Evolutionary conservation across 1,139 yeast genomes (phyloP).

Genomic region (Kodamaea sp.): DNA sequence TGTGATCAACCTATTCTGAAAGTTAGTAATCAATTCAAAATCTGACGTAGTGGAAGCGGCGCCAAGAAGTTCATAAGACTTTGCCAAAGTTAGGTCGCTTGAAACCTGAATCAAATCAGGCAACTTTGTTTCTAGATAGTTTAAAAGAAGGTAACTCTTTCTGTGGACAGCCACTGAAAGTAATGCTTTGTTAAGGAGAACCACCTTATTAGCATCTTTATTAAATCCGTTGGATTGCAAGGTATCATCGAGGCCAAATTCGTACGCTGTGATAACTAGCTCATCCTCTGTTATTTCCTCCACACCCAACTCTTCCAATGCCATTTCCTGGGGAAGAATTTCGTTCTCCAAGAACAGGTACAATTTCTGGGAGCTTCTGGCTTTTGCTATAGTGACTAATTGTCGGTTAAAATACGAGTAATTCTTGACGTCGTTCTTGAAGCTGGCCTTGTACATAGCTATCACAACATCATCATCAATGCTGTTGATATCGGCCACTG

Average conservation of each 20-base stretch:
- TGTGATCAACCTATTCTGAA: constrained; percentile 40
- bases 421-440: constrained; percentile 35
- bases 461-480: constrained; percentile 47
- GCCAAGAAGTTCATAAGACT: constrained; percentile 47
- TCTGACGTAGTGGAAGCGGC: constrained; percentile 51
- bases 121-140: constrained; percentile 47
- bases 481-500: constrained; percentile 19
- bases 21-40: constrained; percentile 55
- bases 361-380: constrained; percentile 47
- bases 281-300: constrained; percentile 75
- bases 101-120: constrained; percentile 31
- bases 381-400: constrained; percentile 45
- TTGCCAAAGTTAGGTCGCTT: constrained; percentile 19
- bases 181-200: constrained; percentile 33
- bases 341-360: constrained; percentile 52
- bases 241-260: constrained; percentile 63
- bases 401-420: constrained; percentile 36
- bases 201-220: constrained; percentile 42
- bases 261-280: constrained; percentile 68
- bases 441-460: constrained; percentile 47
- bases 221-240: constrained; percentile 59
- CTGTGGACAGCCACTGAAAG: constrained; percentile 45
- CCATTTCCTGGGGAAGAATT: constrained; percentile 53
- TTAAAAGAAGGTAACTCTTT: constrained; percentile 44
- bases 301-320: constrained; percentile 62